Conservation (phyloP, 2,329 filamentous ascomycete species). For the Colletotrichum higginsianum region DNA sequence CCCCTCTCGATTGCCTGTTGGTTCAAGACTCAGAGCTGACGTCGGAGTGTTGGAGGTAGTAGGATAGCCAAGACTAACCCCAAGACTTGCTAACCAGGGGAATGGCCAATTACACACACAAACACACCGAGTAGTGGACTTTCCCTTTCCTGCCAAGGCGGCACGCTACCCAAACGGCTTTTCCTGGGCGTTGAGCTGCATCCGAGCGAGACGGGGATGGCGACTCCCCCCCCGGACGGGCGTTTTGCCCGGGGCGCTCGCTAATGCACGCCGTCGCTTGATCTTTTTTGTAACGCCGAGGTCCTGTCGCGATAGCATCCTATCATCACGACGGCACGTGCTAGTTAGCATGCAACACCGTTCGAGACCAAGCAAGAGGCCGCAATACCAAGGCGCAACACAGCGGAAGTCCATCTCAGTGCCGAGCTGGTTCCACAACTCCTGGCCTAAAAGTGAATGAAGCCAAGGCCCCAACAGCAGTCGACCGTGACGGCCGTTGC, state of each 20-base stretch:
- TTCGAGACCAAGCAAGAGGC: not conserved
- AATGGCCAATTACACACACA: slow-evolving; percentile 1
- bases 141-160: slow-evolving; percentile 9
- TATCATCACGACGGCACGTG: not conserved
- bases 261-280: not conserved
- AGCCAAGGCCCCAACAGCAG: not conserved
- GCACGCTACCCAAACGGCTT: not conserved
- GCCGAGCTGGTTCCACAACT: not conserved
- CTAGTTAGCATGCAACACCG: not conserved
- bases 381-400: not conserved
- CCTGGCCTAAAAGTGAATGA: not conserved
- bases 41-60: not conserved
- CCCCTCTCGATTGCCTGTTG: not conserved
- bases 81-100: not conserved
- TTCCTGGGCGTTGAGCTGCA: not conserved
- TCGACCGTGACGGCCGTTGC: not conserved
- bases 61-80: not conserved
- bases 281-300: not conserved
- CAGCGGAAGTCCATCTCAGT: too few relatives aligned
- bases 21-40: not conserved
- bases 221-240: not conserved
- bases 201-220: not conserved
- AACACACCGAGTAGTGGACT: not conserved
- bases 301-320: not conserved
- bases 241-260: not conserved